These are phyloP conservation scores for Phaseolus coccineus DNA, from an alignment of 331 rosid genomes.

Conservation along the genomic window DNA sequence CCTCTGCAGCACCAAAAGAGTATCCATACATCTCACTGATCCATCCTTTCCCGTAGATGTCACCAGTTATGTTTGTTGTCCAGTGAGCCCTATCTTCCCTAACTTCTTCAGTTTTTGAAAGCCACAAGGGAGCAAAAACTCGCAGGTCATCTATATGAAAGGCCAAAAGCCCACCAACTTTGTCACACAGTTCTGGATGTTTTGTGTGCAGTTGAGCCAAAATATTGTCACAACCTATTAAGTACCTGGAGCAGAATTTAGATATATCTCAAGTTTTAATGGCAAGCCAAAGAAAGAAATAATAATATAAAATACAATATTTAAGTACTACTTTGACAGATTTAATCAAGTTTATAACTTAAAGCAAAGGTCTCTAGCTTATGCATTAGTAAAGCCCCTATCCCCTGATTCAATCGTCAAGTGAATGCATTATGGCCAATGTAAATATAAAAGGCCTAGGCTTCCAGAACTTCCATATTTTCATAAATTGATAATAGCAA, in stretches of 20 bases:
- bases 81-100: conserved; percentile 96
- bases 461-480: conserved; percentile 1
- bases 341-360: conserved; percentile 38
- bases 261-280: conserved; percentile 40
- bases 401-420: conserved; percentile 18
- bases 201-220: conserved; percentile 89
- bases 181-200: conserved; percentile 92
- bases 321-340: conserved; percentile 22
- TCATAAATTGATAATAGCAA: conserved; percentile 2
- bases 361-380: conserved; percentile 11
- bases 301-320: neutral
- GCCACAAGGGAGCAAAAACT: conserved; percentile 92
- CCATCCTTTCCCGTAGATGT: conserved; percentile 91
- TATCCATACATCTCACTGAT: conserved; percentile 99
- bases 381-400: neutral
- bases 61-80: conserved; percentile 93
- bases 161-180: conserved; percentile 97
- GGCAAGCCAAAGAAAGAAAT: conserved; percentile 27
- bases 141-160: conserved; percentile 94
- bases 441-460: conserved; percentile 1
- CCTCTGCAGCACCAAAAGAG: conserved; percentile 98
- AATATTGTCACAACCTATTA: conserved; percentile 89
- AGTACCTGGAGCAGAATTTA: conserved; percentile 65
- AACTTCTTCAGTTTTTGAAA: conserved; percentile 96
- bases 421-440: neutral